phyloP scores from a whole-genome alignment of 1,139 yeast genomes.

The Kodamaea alishanica region DNA sequence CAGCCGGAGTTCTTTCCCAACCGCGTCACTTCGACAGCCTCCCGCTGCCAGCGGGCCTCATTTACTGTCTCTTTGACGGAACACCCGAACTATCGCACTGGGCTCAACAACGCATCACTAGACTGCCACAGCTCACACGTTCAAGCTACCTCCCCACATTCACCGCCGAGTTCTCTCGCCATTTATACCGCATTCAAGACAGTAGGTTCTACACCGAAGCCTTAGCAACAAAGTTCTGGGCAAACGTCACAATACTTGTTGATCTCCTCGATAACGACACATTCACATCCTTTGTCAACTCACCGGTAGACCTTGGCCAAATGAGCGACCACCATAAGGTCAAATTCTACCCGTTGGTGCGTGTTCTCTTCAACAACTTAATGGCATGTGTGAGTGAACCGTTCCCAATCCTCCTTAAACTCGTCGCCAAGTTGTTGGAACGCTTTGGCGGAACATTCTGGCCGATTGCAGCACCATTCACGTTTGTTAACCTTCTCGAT shows the following conservation, averaged over 20 bases:
- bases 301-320: slow-evolving; percentile 43
- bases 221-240: slow-evolving; percentile 53
- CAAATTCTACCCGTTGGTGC: slow-evolving; percentile 42
- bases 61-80: slow-evolving; percentile 55
- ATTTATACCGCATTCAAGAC: slow-evolving; percentile 52
- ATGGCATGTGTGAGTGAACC: slow-evolving; percentile 52
- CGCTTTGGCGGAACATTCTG: slow-evolving; percentile 47
- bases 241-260: slow-evolving; percentile 39
- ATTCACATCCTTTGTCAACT: slow-evolving; percentile 36
- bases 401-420: slow-evolving; percentile 50
- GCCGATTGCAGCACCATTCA: slow-evolving; percentile 48
- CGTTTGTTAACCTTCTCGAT: slow-evolving; percentile 52
- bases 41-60: slow-evolving; percentile 38
- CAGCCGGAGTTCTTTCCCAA: slow-evolving; percentile 5
- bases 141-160: slow-evolving; percentile 26
- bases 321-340: slow-evolving; percentile 37
- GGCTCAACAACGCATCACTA: slow-evolving; percentile 28
- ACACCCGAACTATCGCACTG: slow-evolving; percentile 41
- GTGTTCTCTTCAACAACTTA: slow-evolving; percentile 47
- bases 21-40: slow-evolving; percentile 14
- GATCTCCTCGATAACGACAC: slow-evolving; percentile 37
- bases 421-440: slow-evolving; percentile 39
- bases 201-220: slow-evolving; percentile 43
- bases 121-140: slow-evolving; percentile 1
- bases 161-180: slow-evolving; percentile 51